A percentile compares a stretch with the other conserved stretches of the same genome.
Conservation (phyloP, 805 yeast species). For the Tanozyma kutaoensis region DNA sequence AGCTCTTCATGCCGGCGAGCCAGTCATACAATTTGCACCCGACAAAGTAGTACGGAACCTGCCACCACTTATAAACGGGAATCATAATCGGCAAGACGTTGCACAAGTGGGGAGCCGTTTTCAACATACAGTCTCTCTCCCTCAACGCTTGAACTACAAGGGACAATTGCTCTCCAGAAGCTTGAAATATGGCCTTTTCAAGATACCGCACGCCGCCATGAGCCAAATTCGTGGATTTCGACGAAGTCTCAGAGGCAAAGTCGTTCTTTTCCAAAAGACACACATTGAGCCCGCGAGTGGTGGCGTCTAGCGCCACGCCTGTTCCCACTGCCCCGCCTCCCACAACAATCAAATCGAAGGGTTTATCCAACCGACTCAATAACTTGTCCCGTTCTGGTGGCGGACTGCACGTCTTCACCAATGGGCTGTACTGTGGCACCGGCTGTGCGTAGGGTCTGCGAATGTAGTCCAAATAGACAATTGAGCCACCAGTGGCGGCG, state of each 20-base stretch:
- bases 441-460: too few species aligned
- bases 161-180: conserved; percentile 81
- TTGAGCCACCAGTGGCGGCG: too few species aligned
- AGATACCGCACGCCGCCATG: conserved; percentile 95
- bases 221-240: conserved; percentile 90
- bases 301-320: conserved; percentile 87
- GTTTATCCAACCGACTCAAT: too few species aligned
- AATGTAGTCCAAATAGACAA: too few species aligned
- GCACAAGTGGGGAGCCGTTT: conserved; percentile 87
- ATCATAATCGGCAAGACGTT: conserved; percentile 83
- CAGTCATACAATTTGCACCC: conserved; percentile 89
- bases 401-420: too few species aligned
- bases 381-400: too few species aligned
- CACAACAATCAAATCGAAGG: conserved; percentile 73
- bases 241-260: conserved; percentile 86
- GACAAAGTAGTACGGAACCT: conserved; percentile 81
- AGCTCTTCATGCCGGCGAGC: conserved; percentile 82
- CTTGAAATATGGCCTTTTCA: conserved; percentile 88
- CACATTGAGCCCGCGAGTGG: conserved; percentile 80
- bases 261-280: conserved; percentile 79
- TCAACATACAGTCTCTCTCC: conserved; percentile 74
- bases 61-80: conserved; percentile 96
- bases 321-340: conserved; percentile 98
- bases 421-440: too few species aligned
- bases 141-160: conserved; percentile 80